Conservation (phyloP, 306 rosid species). For the Vicia villosa region DNA sequence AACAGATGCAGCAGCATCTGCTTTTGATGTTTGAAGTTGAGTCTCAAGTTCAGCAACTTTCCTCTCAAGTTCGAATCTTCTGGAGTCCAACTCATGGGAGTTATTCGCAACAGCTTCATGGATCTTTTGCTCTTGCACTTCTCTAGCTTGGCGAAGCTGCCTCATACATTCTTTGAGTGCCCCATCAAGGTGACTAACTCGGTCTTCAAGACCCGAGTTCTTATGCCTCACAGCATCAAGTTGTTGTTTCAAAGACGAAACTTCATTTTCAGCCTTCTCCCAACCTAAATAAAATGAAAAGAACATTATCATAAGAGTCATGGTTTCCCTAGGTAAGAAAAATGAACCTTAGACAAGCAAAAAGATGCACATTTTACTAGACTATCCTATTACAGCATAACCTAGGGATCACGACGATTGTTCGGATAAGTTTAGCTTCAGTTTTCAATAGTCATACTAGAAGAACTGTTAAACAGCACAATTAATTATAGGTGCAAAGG, state of each 20-base stretch:
- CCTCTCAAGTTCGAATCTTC: conserved; percentile 56
- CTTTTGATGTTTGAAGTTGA: conserved; percentile 65
- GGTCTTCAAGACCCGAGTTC: conserved; percentile 68
- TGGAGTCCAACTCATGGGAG: conserved; percentile 61
- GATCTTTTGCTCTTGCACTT: conserved; percentile 63
- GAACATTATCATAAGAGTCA: background rate
- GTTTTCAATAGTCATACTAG: no score
- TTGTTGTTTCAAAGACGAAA: conserved; percentile 53
- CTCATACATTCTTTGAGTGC: conserved; percentile 83
- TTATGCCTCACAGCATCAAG: conserved; percentile 64
- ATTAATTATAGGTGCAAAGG: no score
- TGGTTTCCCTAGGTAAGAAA: background rate
- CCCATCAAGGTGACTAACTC: conserved; percentile 79
- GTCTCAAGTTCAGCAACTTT: conserved; percentile 59
- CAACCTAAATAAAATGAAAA: conserved; percentile 54
- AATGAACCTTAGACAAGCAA: conserved; percentile 27
- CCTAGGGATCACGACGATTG: no score
- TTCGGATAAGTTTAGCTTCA: no score
- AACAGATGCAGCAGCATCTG: conserved; percentile 49
- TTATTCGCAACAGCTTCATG: conserved; percentile 50
- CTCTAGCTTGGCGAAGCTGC: conserved; percentile 86
- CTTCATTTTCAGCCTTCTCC: conserved; percentile 86
- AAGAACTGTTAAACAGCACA: no score
- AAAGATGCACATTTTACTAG: conserved; percentile 24
- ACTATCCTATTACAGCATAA: background rate